Percentiles rank a stretch among this genome's conserved stretches.
Conservation (phyloP, 352 stramenopile genomes). For the Phytophthora quininea region DNA sequence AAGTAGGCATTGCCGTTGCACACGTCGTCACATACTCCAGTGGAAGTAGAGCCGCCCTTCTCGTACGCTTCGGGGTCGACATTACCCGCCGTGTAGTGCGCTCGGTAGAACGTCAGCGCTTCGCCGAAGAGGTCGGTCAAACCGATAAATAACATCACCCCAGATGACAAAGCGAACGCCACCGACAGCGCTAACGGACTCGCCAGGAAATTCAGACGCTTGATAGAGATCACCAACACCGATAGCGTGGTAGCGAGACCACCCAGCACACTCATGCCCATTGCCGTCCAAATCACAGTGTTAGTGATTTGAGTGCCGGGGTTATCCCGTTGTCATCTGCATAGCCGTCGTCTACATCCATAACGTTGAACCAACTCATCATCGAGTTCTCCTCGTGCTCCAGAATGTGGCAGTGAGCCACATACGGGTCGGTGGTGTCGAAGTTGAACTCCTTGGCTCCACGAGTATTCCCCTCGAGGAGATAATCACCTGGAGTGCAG, state of each 20-base stretch:
- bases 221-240: constrained; percentile 61
- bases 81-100: constrained; percentile 49
- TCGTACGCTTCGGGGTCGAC: constrained; percentile 71
- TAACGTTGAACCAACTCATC: constrained; percentile 80
- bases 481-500: constrained; percentile 72
- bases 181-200: constrained; percentile 51
- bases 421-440: constrained; percentile 72
- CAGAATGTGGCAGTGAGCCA: constrained; percentile 81
- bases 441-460: constrained; percentile 68
- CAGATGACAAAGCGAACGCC: constrained; percentile 64
- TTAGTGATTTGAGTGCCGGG: constrained; percentile 43
- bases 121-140: constrained; percentile 63
- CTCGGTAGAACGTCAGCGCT: constrained; percentile 55
- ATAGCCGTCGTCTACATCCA: constrained; percentile 47
- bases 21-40: constrained; percentile 61
- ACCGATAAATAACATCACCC: constrained; percentile 76
- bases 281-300: constrained; percentile 57
- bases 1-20: constrained; percentile 66
- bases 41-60: constrained; percentile 47
- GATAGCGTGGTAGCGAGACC: constrained; percentile 67
- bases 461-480: constrained; percentile 57
- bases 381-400: constrained; percentile 84
- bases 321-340: constrained; percentile 48
- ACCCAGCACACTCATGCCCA: constrained; percentile 75
- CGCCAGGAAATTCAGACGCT: constrained; percentile 60